Base-by-base conservation (phyloP, 371 early-diverging fungal species). In the Saksenaea vasiformis region DNA sequence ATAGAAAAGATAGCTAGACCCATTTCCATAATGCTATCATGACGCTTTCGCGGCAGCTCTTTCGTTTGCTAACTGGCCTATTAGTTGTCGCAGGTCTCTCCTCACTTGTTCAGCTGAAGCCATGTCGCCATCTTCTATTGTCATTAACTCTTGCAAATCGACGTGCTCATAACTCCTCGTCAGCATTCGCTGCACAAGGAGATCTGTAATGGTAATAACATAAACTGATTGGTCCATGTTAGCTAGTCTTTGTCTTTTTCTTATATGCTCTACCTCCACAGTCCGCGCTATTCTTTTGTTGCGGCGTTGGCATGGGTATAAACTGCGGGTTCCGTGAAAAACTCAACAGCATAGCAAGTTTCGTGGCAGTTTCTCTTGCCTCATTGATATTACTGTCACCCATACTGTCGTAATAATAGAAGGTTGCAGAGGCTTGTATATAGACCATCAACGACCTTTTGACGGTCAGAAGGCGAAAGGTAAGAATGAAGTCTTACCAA, bases 401-500 rank as follows among this genome's bases (percentile, higher is more conserved):
- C 39, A 84, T 54, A 37, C 79, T 79, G 51, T 84, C 84, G 44
- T 77, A 84, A 62, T 82, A 77, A 55, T 71, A 82, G 54, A 80
- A 83, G 0, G 77, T 55, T 26, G 69, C 60, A 9, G 59, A 47
- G 10, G 65, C 58, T 34, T 65, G 61, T 15, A 76, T 28, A 65
- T 66, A 84, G 1, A 84, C 79, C 37, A 84, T 58, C 10, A 84
- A 36, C 0, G 80, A 82, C 74, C 71, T 62, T 47, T 14, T 26
- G 13, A 56, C 19, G 27, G 43, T 24, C 11, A 14, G 26, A 57
- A 37, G 34, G 14, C 13, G 31, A 55, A 19, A 17, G 26, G 13
- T 31, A 11, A 17, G 26, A 27, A 34, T 56, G 19, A 11, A 11
- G 5, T 17, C 7, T 60, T 68, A 63, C 81, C 81, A 84, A 68